Evolutionary conservation across 352 stramenopile species (phyloP), one percentile per base, ranked within the genome.

Genomic region (Pseudoperonospora humuli): DNA sequence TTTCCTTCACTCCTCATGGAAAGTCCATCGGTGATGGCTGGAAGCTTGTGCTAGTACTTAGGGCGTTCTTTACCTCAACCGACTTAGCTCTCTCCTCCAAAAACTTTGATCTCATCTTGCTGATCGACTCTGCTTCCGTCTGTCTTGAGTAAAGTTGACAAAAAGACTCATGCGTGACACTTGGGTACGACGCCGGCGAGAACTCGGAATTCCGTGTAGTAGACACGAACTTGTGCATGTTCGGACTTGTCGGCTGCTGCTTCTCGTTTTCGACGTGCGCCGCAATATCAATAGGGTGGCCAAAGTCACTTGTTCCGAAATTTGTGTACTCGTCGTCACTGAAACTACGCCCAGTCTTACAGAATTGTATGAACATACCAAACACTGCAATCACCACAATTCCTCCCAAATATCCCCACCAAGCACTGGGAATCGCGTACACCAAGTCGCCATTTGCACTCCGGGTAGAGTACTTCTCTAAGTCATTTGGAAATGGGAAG

Each of bases 401-500:
- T 19, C 57, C 63, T 23, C 20, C 51, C 17, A 72, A 44, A 29
- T 76, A 76, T 10, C 18, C 61, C 64, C 64, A 75, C 57, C 59
- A 71, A 2, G 52, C 40, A 14, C 44, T 54, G n/a, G 64, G 64
- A 19, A 71, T 67, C 11, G 32, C 23, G 36, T 64, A 75, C 15
- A 45, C 42, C 20, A 53, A 35, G 9, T 59, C 39, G 9, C 61
- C 65, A 23, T 65, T 52, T 3, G 26, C 17, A 6, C 41, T 45
- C 25, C 57, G 39, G 1, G 31, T 47, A 1, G 48, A 47, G 20
- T 63, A 73, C 10, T 52, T 54, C 17, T 70, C 41, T 14, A 73
- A 60, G 24, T 70, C 38, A 20, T 52, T 55, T 13, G 53, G 48
- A 37, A 55, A 65, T 7, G 62, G 61, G 42, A 69, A 76, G 23